Conservation (phyloP, 2,329 filamentous ascomycete genomes). For the Aspergillus sp. region DNA sequence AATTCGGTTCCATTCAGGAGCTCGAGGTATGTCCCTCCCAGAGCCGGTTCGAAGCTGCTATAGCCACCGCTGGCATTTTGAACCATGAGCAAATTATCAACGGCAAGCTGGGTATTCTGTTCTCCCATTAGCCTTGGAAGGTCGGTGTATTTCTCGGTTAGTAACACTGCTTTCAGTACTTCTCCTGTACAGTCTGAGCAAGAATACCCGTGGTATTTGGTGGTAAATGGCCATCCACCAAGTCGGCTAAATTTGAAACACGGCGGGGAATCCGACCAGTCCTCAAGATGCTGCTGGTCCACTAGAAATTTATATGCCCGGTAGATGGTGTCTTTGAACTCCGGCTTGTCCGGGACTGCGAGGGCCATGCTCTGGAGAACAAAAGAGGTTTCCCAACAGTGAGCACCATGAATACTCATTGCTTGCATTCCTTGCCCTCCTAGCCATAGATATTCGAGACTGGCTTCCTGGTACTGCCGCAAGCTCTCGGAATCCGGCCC, state of each 20-base stretch:
- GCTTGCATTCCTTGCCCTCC: conserved; percentile 2
- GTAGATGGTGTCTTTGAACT: not conserved
- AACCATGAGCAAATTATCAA: conserved; percentile 6
- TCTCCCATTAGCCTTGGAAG: not conserved
- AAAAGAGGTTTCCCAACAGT: conserved; percentile 12
- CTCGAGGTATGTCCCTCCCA: conserved; percentile 2
- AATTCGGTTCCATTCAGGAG: conserved; percentile 12
- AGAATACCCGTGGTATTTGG: conserved; percentile 2
- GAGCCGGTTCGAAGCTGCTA: conserved; percentile 7
- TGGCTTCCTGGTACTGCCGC: not conserved
- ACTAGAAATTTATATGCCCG: not conserved
- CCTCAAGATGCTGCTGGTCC: not conserved
- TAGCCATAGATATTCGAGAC: conserved; percentile 9
- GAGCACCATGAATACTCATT: conserved; percentile 7
- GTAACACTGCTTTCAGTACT: conserved; percentile 6
- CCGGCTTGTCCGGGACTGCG: not conserved
- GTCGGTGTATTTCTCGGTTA: not conserved
- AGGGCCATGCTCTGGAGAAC: conserved; percentile 2
- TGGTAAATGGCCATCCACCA: conserved; percentile 13
- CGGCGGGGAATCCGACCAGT: not conserved
- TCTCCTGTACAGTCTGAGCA: conserved; percentile 11
- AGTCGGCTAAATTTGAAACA: conserved; percentile 1
- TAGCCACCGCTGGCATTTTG: conserved; percentile 12
- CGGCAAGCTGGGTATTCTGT: not conserved
- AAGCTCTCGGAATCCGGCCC: not conserved